Evolutionary conservation across 345 rosid genomes (phyloP), one percentile per base, ranked within the genome.

Genomic region (Hirschfeldia incana): DNA sequence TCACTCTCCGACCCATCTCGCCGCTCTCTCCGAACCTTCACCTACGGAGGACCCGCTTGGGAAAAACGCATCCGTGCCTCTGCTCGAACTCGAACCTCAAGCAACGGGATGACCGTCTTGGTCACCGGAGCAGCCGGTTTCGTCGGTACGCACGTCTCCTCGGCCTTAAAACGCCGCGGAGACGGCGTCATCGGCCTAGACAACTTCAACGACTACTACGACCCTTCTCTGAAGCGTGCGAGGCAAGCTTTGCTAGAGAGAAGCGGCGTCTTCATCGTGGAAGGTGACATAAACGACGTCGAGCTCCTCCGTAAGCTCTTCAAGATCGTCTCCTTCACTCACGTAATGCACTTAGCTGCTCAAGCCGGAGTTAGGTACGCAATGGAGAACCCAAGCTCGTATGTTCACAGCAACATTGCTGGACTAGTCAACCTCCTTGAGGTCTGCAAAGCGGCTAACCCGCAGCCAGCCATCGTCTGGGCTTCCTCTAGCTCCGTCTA

Each of bases 101-200:
- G 80, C 6, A 88, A 88, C 55, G 97, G 97, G 33, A 78, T 90
- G 76, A 87, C 90, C 1, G 97, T 94, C 5, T 82, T 94, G 58
- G 98, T 94, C 33, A 94, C 98, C 16, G 97, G 97, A 32, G 97
- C 93, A 3, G 97, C 94, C 15, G 98, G 97, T 13, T 94, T 94
- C 78, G 97, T 94, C 34, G 98, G 98, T 5, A 91, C 97, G 39
- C 98, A 94, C 55, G 97, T 92, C 65, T 89, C 94, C 4, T 78
- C 88, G 0, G 97, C 97, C 0, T 82, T 94, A 6, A 91, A 92
- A 78, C 89, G 89, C 72, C 91, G 98, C 1, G 97, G 97, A 0
- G 97, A 94, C 26, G 97, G 97, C 17, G 97, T 94, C 15, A 65
- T 94, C 11, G 97, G 98, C 0, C 85, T 92, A 0, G 97, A 94